Percentiles rank a stretch among this genome's conserved stretches.
Evolutionary conservation across 768 basidiomycete species (phyloP).

Genomic region (Naganishia onofrii): DNA sequence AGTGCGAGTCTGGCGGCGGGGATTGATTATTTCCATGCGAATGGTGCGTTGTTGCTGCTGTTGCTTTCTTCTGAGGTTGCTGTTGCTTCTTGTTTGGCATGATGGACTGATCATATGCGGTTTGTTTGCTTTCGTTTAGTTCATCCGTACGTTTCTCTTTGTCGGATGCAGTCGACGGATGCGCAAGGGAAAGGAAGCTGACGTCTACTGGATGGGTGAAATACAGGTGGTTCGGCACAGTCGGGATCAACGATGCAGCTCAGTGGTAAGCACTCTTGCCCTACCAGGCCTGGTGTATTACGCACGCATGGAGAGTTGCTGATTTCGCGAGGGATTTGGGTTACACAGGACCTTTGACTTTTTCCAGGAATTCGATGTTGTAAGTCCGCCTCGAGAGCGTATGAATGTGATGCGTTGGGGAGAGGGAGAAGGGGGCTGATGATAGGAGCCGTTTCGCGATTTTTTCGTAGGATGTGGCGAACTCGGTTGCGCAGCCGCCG

Average conservation of each 20-base stretch:
- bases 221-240: constrained; percentile 74
- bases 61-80: too few relatives aligned
- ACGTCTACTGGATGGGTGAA: background rate
- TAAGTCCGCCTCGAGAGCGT: constrained; percentile 11
- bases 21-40: constrained; percentile 61
- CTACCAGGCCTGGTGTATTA: background rate
- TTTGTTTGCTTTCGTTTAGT: too few relatives aligned
- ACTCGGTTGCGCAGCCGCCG: constrained; percentile 66
- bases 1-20: constrained; percentile 64
- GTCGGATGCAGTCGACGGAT: background rate
- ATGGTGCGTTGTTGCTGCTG: constrained; percentile 54
- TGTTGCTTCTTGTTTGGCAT: background rate
- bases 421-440: constrained; percentile 14
- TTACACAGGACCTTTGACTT: constrained; percentile 63
- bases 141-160: constrained; percentile 25
- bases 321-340: too few relatives aligned
- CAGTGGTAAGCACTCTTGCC: constrained; percentile 55
- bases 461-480: constrained; percentile 53
- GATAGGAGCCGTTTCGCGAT: background rate
- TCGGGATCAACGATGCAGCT: constrained; percentile 65
- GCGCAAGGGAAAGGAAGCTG: background rate
- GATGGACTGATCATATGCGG: too few relatives aligned
- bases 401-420: background rate
- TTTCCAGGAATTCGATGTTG: constrained; percentile 68
- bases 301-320: too few relatives aligned